phyloP scores from a whole-genome alignment of 2,329 filamentous ascomycete species.

The Podosphaera fusca region DNA sequence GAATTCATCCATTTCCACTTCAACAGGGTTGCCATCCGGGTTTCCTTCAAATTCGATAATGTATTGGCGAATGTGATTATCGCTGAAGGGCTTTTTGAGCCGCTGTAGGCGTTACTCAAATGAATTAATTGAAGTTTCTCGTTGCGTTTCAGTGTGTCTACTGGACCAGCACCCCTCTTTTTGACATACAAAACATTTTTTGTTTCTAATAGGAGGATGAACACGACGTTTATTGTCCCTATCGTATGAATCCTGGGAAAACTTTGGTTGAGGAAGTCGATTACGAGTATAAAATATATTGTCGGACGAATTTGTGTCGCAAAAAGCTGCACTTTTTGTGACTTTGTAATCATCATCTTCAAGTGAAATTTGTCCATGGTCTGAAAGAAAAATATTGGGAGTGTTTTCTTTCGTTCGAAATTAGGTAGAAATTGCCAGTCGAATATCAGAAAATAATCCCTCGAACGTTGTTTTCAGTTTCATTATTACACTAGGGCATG shows the following conservation, averaged over 20 bases:
- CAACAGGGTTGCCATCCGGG: not conserved
- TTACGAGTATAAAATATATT: no score
- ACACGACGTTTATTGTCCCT: not conserved
- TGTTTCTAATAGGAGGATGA: not conserved
- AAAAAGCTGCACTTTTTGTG: no score
- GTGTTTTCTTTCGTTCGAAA: not conserved
- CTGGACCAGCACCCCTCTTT: not conserved
- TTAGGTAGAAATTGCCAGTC: not conserved
- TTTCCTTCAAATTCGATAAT: not conserved
- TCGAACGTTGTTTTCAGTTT: not conserved
- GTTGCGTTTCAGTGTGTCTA: not conserved
- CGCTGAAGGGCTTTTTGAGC: not conserved
- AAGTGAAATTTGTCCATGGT: not conserved
- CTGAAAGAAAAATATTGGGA: not conserved
- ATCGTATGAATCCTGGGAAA: not conserved
- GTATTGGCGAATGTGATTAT: not conserved
- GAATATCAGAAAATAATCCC: not conserved
- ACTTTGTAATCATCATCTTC: not conserved
- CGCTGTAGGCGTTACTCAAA: not conserved
- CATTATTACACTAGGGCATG: not conserved
- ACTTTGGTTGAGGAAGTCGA: not conserved
- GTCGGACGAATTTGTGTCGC: no score
- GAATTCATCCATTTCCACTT: not conserved
- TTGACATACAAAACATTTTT: conserved; percentile 1
- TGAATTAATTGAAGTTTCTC: not conserved